phyloP scores from a whole-genome alignment of 2,329 filamentous ascomycete species.

The Diaporthe batatas region DNA sequence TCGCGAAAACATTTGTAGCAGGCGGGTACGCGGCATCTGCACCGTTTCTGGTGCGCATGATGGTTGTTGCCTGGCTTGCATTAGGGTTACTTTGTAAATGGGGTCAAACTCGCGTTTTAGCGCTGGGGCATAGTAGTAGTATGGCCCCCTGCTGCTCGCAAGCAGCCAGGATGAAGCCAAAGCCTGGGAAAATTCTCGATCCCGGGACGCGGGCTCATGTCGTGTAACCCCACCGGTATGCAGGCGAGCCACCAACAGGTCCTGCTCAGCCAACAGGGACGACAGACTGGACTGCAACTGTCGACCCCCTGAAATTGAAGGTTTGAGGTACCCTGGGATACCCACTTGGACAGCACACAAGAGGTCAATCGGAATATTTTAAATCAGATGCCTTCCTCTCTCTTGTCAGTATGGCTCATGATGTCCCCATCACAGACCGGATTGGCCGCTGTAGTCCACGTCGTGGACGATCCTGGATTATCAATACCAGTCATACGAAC shows the following conservation, averaged over 20 bases:
- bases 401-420: background rate
- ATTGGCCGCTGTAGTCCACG: background rate
- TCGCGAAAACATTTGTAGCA: background rate
- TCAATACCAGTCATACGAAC: background rate
- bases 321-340: background rate
- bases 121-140: too few species aligned
- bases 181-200: background rate
- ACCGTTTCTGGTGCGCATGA: too few species aligned
- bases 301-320: background rate
- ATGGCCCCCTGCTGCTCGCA: background rate
- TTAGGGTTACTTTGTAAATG: too few species aligned
- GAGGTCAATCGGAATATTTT: background rate
- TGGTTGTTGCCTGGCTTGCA: too few species aligned
- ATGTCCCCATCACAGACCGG: background rate
- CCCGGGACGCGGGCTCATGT: background rate
- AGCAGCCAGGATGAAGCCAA: background rate
- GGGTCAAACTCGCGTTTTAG: too few species aligned
- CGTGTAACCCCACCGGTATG: conserved; percentile 8
- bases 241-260: conserved; percentile 1
- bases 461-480: background rate
- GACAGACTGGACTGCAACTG: background rate
- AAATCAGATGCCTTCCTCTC: background rate
- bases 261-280: background rate
- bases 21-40: background rate
- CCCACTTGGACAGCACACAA: background rate